Evolutionary conservation across 1,139 yeast species (phyloP), one percentile per base, ranked within the genome.

Genomic region (Geotrichum australiense): DNA sequence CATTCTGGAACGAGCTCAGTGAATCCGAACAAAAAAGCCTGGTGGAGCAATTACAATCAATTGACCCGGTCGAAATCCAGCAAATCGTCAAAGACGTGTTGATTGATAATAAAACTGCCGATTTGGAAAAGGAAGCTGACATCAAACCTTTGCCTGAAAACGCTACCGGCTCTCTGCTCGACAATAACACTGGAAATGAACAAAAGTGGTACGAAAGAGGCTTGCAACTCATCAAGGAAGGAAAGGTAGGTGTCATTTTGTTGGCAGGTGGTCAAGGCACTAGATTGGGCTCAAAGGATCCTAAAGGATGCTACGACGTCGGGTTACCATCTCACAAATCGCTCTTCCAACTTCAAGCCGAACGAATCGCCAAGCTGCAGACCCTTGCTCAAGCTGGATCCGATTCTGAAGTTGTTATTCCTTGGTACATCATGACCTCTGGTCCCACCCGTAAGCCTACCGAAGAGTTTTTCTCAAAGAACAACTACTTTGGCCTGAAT

Each of bases 201-300:
- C 36, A 43, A 21, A 53, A 59, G 15, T 89, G 94, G 87, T 55
- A 59, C 24, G 52, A 63, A 1, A 47, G 64, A 14, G 99, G 99
- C 11, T 63, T 81, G 34, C 66, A 75, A 27, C 82, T 93, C 29
- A 80, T 91, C 47, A 64, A 75, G 23, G 59, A 68, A 21, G 81
- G 81, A 51, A 76, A 82, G 56, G 97, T 89, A 16, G 98, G 87
- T 20, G 91, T 91, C 6, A 71, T 91, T 35, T 71, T 91, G 45
- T 80, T 91, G 82, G 96, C 98, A 8, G 99, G 98, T 45, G 99
- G 99, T 42, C 98, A 91, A 63, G 99, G 98, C 23, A 82, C 97
- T 3, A 73, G 99, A 50, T 70, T 91, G 45, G 98, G 98, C 1
- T 85, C 96, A 1, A 66, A 76, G 12, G 78, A 68, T 24, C 99